These are phyloP conservation scores for Viridothelium virens DNA, from an alignment of 495 filamentous ascomycete genomes.

Conservation along the genomic window DNA sequence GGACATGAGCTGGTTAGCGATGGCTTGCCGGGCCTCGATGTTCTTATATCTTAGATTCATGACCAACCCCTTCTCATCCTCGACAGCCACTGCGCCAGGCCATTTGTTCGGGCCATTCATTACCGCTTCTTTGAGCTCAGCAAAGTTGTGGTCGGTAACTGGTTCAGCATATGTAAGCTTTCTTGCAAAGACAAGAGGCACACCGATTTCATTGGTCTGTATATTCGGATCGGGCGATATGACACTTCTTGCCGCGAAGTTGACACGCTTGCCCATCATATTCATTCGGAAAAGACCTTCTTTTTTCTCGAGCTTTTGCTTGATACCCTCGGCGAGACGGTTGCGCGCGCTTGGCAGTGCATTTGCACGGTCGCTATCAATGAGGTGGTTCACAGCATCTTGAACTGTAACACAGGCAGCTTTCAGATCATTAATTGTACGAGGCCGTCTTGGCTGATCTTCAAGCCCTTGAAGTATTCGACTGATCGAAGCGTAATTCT, in stretches of 20 bases:
- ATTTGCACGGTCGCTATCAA: conserved; percentile 79
- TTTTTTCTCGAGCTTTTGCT: conserved; percentile 97
- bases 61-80: conserved; percentile 89
- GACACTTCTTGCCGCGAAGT: conserved; percentile 94
- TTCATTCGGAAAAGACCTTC: conserved; percentile 97
- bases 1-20: conserved; percentile 83
- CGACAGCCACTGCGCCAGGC: conserved; percentile 88
- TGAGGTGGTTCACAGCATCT: conserved; percentile 79
- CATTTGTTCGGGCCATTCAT: conserved; percentile 90
- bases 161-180: conserved; percentile 97
- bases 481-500: conserved; percentile 65
- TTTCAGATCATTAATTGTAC: conserved; percentile 55
- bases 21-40: conserved; percentile 69
- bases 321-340: conserved; percentile 76
- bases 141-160: conserved; percentile 94
- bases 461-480: conserved; percentile 55
- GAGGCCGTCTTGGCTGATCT: conserved; percentile 36
- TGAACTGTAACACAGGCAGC: conserved; percentile 74
- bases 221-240: conserved; percentile 98
- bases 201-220: conserved; percentile 97
- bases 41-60: conserved; percentile 81
- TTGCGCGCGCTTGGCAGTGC: conserved; percentile 63
- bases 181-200: conserved; percentile 90
- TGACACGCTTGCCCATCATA: conserved; percentile 99
- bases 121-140: conserved; percentile 90